Percentiles rank a stretch among this genome's conserved stretches.
Evolutionary conservation across 2,329 filamentous ascomycete genomes (phyloP).

Genomic region (Penicillium hesseltinei): DNA sequence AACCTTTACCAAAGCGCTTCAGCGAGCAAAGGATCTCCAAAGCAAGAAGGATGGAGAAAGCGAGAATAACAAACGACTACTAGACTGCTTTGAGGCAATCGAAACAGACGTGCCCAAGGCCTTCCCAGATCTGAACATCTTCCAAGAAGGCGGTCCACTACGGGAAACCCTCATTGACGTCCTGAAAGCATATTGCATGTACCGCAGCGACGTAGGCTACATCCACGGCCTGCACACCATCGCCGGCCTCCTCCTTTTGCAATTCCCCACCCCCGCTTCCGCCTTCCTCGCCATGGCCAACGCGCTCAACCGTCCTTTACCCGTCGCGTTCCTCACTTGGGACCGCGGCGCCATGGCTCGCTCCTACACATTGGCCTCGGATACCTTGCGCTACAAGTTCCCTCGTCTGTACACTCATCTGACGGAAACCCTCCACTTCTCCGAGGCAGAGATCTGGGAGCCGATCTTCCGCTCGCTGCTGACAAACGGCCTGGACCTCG

Average conservation of each 20-base stretch:
- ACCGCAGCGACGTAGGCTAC: slow-evolving; percentile 62
- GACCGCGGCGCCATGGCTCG: slow-evolving; percentile 57
- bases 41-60: slow-evolving; percentile 43
- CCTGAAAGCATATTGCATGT: slow-evolving; percentile 62
- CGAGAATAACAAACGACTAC: slow-evolving; percentile 46
- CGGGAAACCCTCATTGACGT: slow-evolving; percentile 58
- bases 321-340: slow-evolving; percentile 60
- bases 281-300: slow-evolving; percentile 62
- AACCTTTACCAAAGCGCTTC: slow-evolving; percentile 57
- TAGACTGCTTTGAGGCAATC: slow-evolving; percentile 55
- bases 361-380: slow-evolving; percentile 55
- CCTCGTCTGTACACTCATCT: slow-evolving; percentile 56
- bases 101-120: slow-evolving; percentile 53
- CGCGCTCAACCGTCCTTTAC: slow-evolving; percentile 59
- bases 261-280: slow-evolving; percentile 52
- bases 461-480: slow-evolving; percentile 56
- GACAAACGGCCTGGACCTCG: slow-evolving; percentile 51
- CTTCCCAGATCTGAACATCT: slow-evolving; percentile 60
- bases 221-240: slow-evolving; percentile 59
- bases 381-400: slow-evolving; percentile 58
- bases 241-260: slow-evolving; percentile 58
- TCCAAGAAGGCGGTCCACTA: slow-evolving; percentile 54
- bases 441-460: slow-evolving; percentile 49
- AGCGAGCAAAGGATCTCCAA: slow-evolving; percentile 53
- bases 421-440: slow-evolving; percentile 39